phyloP scores from a whole-genome alignment of 345 rosid genomes.

The Anastatica hierochuntica region DNA sequence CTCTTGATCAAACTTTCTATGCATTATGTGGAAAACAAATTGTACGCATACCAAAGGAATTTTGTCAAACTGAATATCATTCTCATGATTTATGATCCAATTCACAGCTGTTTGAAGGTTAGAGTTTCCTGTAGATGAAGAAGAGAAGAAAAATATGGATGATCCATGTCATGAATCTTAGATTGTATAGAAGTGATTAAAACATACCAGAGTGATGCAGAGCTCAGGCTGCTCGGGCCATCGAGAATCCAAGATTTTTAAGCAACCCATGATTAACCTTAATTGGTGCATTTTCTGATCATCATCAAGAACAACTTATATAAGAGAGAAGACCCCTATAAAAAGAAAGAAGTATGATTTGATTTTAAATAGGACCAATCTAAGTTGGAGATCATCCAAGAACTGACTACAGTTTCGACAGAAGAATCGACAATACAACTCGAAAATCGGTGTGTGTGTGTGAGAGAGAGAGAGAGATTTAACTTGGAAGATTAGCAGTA shows the following conservation, averaged over 20 bases:
- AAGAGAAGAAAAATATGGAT: background rate
- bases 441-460: too few relatives aligned
- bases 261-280: conserved; percentile 50
- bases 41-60: conserved; percentile 48
- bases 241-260: conserved; percentile 51
- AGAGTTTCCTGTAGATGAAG: conserved; percentile 41
- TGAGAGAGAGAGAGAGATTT: too few relatives aligned
- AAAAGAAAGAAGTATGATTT: too few relatives aligned
- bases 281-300: conserved; percentile 35
- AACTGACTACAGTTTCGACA: too few relatives aligned
- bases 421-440: too few relatives aligned
- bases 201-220: conserved; percentile 59
- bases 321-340: too few relatives aligned
- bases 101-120: conserved; percentile 54
- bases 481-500: too few relatives aligned
- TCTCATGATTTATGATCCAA: conserved; percentile 77
- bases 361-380: too few relatives aligned
- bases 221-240: conserved; percentile 45
- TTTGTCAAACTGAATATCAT: conserved; percentile 49
- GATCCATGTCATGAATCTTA: background rate
- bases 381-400: too few relatives aligned
- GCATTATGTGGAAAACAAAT: too few relatives aligned
- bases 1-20: too few relatives aligned
- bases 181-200: background rate
- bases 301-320: too few relatives aligned